Evolutionary conservation across 495 filamentous ascomycete genomes (phyloP), one percentile per base, ranked within the genome.

Genomic region (Penicillium steckii): DNA sequence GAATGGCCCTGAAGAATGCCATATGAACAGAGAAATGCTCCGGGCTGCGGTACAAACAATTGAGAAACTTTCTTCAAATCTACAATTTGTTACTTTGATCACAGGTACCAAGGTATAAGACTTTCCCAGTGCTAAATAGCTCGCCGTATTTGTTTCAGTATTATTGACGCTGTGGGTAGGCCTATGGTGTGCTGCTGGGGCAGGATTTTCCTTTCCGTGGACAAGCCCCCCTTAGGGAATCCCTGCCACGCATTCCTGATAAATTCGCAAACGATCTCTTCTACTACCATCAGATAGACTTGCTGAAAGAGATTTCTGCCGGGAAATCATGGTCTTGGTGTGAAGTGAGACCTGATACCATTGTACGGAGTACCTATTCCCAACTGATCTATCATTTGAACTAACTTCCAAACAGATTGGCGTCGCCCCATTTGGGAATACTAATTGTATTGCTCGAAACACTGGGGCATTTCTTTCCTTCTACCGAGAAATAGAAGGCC

Each of bases 271-370:
- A 62, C 21, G 69, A 79, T 40, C 67, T 78, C 35, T 76, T 79
- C 62, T 79, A 79, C 62, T 79, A 77, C 46, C 54, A 48, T 10
- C 72, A 78, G 50, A 66, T 71, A 25, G 75, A 79, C 44, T 48
- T 66, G 13, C 60, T 80, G 23, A 47, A 57, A 17, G 51, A 62
- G 8, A 52, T 71, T 1, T 62, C 61, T 13, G 44, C 59, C 13
- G 70, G 65, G 21, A 78, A 78, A 58, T 44, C 38, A 1, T 76
- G 74, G 76, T 62, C 49, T 22, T 77, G 68, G 65, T 73, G 64
- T 33, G 72, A 77, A 51, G 69, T 77, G 43, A 62, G 73, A 3
- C 75, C 75, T 1, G 75, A 78, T 55, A 60, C 62, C n/a, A 70
- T 78, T 41, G 57, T 80, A 32, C 72, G 73, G 67, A 44, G 66